Evolutionary conservation across 805 yeast genomes (phyloP), one percentile per base, ranked within the genome.

Genomic region (Clavispora fructus): DNA sequence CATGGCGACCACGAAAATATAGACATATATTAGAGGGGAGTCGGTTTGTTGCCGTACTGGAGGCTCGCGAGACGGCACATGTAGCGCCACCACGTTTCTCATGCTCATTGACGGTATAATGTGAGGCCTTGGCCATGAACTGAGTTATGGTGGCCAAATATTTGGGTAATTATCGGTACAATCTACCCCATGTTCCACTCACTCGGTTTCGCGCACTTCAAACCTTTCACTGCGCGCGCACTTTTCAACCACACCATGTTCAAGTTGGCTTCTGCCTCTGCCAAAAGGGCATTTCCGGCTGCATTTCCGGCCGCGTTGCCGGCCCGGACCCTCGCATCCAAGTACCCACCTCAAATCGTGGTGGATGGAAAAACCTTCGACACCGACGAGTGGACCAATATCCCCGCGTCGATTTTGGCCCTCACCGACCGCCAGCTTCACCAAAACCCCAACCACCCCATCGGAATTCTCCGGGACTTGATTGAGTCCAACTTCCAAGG

Each of bases 301-400:
- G 25, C 25, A 6, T 33, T 33, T 12, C 37, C 37, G 25, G 25
- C 37, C 6, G 23, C 13, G 13, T 16, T 33, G 5, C 7, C 37
- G 11, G 25, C 42, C 35, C 33, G 42, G 23, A 7, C 19, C 7
- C 30, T n/a, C 13, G 40, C 40, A 3, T 26, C 49, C 35, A 50
- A 48, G 35, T 56, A 53, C 42, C 75, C 73, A 10, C 59, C 58
- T 7, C 50, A 60, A 45, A 37, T 70, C 45, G 50, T 59, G 42
- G 64, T 87, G 2, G 69, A 74, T 41, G 85, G 82, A 1, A 70
- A 74, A 45, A 54, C 64, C 0, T 85, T 81, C 58, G 62, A 68
- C 17, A 74, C 83, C 0, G 95, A 90, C 61, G 84, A 79, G 33
- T 81, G 88, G 86, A 89, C 97, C 2, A 94, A 94, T 59, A 84